Evolutionary conservation across 495 filamentous ascomycete species (phyloP), one percentile per base, ranked within the genome.

Genomic region (Xylaria sp.): DNA sequence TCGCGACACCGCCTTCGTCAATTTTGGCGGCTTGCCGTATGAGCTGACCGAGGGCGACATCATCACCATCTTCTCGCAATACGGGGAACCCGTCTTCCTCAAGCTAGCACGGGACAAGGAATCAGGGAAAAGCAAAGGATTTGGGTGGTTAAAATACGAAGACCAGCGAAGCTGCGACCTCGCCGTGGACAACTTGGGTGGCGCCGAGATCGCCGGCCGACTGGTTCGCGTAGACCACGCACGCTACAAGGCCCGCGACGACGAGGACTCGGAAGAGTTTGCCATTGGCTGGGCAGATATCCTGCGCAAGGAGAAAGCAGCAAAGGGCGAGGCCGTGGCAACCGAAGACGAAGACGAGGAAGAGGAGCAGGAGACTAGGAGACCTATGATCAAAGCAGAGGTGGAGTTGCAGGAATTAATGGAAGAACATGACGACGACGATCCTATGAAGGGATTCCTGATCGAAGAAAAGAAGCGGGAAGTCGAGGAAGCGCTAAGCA

Each of bases 11-110:
- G 96, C 96, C 71, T 99, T 95, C 81, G 86, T 99, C 78, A 96
- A 96, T 84, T 94, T 98, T 68, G 97, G 97, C 74, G 96, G 96
- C 37, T 88, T 99, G 58, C 95, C 95, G 12, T 97, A 93, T 80
- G 93, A 97, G 73, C 87, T 99, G 26, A 93, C 93, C 53, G 96
- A 99, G 81, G 96, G 96, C 76, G 96, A 99, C 81, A 89, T 99
- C 71, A 88, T 98, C 71, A 93, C 95, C 33, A 97, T 99, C 68
- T 99, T 98, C 87, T 97, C 93, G 33, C 97, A 99, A 78, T 99
- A 90, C 76, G 96, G 96, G 71, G 94, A 98, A 77, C 97, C 97
- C 11, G 92, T 93, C 15, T 93, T 94, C 81, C 85, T 98, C 68
- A 96, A 97, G 72, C 87, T 98, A 1, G 87, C 90, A 40, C 93